A percentile compares a stretch with the other conserved stretches of the same genome.
Conservation (phyloP, 768 basidiomycete species). For the Thelephora aurantiotincta region DNA sequence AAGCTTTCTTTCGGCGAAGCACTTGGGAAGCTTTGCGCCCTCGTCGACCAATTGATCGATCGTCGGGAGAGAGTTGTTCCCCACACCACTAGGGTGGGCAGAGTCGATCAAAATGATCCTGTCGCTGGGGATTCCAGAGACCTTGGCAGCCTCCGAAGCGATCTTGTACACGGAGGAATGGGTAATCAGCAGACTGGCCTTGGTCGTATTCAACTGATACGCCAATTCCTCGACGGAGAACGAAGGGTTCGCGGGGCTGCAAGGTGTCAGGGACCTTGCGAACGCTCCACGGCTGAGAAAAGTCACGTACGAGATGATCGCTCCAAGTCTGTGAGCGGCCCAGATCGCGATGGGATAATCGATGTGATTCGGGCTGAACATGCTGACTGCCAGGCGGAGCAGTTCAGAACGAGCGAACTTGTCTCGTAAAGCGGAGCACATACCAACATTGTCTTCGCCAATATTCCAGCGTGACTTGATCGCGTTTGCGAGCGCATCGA, state of each 20-base stretch:
- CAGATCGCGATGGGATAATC: constrained; percentile 37
- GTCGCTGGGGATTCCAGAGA: constrained; percentile 9
- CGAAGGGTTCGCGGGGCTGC: constrained; percentile 17
- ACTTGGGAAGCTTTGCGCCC: constrained; percentile 25
- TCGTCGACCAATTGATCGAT: constrained; percentile 33
- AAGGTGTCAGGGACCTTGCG: background rate
- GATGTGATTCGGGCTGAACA: constrained; percentile 54
- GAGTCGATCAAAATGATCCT: constrained; percentile 14
- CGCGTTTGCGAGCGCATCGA: constrained; percentile 33
- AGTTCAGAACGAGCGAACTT: background rate
- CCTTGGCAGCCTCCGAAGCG: constrained; percentile 12
- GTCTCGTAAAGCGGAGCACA: constrained; percentile 8
- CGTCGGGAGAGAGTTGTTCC: constrained; percentile 16
- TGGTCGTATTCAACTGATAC: constrained; percentile 17
- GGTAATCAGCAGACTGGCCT: constrained; percentile 13
- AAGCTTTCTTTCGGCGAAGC: constrained; percentile 38
- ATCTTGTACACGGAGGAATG: constrained; percentile 11
- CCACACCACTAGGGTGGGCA: constrained; percentile 10
- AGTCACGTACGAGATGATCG: constrained; percentile 35
- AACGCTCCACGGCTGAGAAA: background rate
- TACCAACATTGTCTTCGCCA: constrained; percentile 41
- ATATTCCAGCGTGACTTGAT: constrained; percentile 28
- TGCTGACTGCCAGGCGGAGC: constrained; percentile 27
- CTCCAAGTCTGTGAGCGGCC: constrained; percentile 44
- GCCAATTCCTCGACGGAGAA: constrained; percentile 18